Evolutionary conservation across 495 filamentous ascomycete species (phyloP), one percentile per base, ranked within the genome.

Genomic region (Aspergillus conjunctus): DNA sequence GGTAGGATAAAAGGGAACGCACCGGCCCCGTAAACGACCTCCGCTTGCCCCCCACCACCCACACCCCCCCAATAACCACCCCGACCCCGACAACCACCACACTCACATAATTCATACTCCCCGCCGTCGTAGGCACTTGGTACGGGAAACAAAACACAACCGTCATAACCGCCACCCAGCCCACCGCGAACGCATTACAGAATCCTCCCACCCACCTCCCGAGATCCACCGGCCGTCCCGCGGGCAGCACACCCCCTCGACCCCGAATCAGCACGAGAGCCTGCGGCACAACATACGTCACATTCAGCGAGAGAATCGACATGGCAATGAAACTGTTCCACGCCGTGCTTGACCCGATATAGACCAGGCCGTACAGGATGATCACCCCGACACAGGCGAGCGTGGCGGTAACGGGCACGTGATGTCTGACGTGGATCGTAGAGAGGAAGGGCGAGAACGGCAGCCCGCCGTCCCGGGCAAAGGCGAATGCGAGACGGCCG

Each of bases 331-430:
- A 61, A 51, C 60, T 62, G 58, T 63, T 69, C 32, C 67, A 71
- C 2, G 70, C 70, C 5, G 68, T 62, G 0, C 63, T 62, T 1
- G 70, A 72, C n/a, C 51, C 69, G 39, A 72, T 57, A 48, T 66
- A 68, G 26, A 72, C 62, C 1, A 66, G 26, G 8, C 67, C 67
- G 54, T 63, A 65, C n/a, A 69, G 31, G 15, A 59, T 43, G n/a
- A 66, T 58, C 14, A 70, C 39, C 12, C 39, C 43, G 34, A 51
- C 21, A 4, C 55, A 51, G 6, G 9, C 46, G 14, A 58, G 6
- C 3, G 59, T 70, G 2, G 66, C 62, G 31, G 63, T 60, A 1
- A 60, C 44, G 3, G 64, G 66, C 17, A 61, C 55, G 34, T 59
- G 22, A 18, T 58, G 14, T 41, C 20, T 18, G 41, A 15, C 7